phyloP scores from a whole-genome alignment of 202 grass and related monocot species.

The Eragrostis tef region DNA sequence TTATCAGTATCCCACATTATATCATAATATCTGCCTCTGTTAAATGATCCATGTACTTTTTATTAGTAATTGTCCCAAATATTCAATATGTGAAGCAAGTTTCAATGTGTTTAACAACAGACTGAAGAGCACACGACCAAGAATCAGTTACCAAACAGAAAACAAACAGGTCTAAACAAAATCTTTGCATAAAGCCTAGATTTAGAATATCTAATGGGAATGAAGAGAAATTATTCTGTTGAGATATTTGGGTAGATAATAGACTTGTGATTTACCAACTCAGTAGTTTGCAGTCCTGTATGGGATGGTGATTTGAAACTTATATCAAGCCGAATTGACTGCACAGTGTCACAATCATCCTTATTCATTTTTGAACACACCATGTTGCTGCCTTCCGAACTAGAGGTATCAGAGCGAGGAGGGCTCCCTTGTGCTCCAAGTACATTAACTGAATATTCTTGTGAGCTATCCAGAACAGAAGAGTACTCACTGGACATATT shows the following conservation, averaged over 20 bases:
- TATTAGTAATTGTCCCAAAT: constrained; percentile 36
- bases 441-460: constrained; percentile 61
- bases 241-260: constrained; percentile 41
- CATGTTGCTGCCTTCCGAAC: constrained; percentile 59
- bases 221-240: constrained; percentile 13
- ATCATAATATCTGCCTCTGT: constrained; percentile 1
- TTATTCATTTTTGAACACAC: constrained; percentile 62
- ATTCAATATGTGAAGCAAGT: constrained; percentile 14
- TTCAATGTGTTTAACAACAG: constrained; percentile 26
- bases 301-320: constrained; percentile 97
- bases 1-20: neutral
- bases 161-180: constrained; percentile 40
- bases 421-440: constrained; percentile 59
- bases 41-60: constrained; percentile 30
- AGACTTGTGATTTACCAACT: constrained; percentile 68
- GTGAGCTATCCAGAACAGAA: constrained; percentile 72
- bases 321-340: constrained; percentile 96
- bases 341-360: constrained; percentile 58
- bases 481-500: constrained; percentile 73
- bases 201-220: constrained; percentile 29
- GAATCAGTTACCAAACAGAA: constrained; percentile 32
- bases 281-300: constrained; percentile 90
- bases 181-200: constrained; percentile 25
- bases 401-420: constrained; percentile 61
- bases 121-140: constrained; percentile 1